These are phyloP conservation scores for Alnus rubra DNA, from an alignment of 306 rosid genomes.

Conservation along the genomic window DNA sequence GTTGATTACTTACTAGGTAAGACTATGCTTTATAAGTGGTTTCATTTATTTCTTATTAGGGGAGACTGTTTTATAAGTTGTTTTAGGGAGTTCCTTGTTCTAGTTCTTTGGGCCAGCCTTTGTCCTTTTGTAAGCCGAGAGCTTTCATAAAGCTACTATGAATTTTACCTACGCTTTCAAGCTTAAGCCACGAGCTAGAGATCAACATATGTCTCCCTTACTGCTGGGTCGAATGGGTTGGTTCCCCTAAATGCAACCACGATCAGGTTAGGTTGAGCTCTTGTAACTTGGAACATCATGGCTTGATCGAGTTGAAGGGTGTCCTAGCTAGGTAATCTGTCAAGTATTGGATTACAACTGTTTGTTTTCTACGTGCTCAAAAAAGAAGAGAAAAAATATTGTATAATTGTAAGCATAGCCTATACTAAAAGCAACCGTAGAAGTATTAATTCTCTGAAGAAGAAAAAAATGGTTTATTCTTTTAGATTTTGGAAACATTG, in stretches of 20 bases:
- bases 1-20: too few relatives aligned
- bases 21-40: too few relatives aligned
- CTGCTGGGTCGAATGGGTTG: conserved; percentile 50
- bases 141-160: too few relatives aligned
- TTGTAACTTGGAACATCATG: conserved; percentile 47
- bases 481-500: too few relatives aligned
- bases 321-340: conserved; percentile 48
- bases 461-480: too few relatives aligned
- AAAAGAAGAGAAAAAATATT: neutral
- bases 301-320: conserved; percentile 46
- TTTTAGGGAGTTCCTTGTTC: neutral
- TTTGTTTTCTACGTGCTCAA: neutral
- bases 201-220: conserved; percentile 54
- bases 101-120: conserved; percentile 11
- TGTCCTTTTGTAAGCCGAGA: too few relatives aligned
- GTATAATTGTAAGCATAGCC: neutral
- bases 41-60: too few relatives aligned
- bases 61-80: too few relatives aligned
- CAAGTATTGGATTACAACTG: neutral
- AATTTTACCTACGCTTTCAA: too few relatives aligned
- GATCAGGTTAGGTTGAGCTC: conserved; percentile 43
- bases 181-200: too few relatives aligned
- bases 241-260: conserved; percentile 82
- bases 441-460: too few relatives aligned
- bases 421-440: too few relatives aligned